Evolutionary conservation across 345 rosid genomes (phyloP).

Genomic region (Eucalyptus shirleyi): DNA sequence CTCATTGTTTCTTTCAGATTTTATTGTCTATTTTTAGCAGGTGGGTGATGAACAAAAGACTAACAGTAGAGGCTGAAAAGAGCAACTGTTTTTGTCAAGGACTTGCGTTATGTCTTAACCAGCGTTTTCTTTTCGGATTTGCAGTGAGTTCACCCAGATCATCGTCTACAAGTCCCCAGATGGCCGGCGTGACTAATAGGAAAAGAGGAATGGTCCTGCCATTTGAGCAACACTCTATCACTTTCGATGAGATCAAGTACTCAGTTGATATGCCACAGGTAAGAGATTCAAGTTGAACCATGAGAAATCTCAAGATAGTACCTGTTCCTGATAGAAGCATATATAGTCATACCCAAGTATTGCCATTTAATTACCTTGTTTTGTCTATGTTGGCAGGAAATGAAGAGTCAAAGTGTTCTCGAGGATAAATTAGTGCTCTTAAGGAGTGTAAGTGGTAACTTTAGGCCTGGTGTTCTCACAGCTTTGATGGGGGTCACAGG

Average conservation of each 20-base stretch:
- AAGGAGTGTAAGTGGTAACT: constrained; percentile 33
- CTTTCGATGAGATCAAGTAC: constrained; percentile 32
- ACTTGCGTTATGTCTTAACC: background rate
- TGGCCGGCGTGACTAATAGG: background rate
- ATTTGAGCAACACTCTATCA: constrained; percentile 35
- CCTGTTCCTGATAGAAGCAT: background rate
- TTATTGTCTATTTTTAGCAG: background rate
- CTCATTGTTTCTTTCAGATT: background rate
- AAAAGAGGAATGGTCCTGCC: constrained; percentile 59
- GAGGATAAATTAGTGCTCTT: constrained; percentile 35
- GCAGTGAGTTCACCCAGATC: background rate
- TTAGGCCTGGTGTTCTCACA: constrained; percentile 51
- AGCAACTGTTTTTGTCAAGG: background rate
- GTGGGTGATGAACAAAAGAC: background rate
- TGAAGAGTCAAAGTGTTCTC: constrained; percentile 25
- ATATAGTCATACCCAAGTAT: background rate
- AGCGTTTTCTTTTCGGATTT: background rate
- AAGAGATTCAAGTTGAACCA: background rate
- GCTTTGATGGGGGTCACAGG: constrained; percentile 52
- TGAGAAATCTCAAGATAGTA: background rate
- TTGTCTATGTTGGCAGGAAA: constrained; percentile 12
- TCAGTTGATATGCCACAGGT: constrained; percentile 59
- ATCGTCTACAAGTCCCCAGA: background rate
- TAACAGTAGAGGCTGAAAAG: background rate
- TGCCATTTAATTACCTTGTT: background rate